phyloP scores from a whole-genome alignment of 2,329 filamentous ascomycete genomes.

The Aspergillus sojae region DNA sequence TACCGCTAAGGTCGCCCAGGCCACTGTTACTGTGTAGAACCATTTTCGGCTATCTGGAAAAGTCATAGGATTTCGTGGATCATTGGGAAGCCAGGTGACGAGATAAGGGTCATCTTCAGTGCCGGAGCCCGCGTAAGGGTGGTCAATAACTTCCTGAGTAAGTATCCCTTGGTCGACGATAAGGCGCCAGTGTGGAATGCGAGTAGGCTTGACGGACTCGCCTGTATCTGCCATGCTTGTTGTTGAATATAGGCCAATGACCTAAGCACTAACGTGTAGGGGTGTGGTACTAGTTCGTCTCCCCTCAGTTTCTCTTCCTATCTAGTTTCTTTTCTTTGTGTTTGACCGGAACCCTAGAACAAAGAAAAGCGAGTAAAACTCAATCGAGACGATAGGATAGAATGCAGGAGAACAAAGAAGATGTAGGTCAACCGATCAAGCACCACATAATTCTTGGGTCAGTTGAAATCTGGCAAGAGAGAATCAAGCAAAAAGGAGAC shows the following conservation, averaged over 20 bases:
- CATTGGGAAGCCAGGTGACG: slow-evolving; percentile 19
- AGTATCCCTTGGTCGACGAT: slow-evolving; percentile 18
- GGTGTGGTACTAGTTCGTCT: not conserved
- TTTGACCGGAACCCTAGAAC: not conserved
- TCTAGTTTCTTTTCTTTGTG: not conserved
- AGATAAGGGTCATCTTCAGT: slow-evolving; percentile 18
- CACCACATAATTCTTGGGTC: not conserved
- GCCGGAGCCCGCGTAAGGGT: slow-evolving; percentile 16
- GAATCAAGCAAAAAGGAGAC: not conserved
- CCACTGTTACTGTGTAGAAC: slow-evolving; percentile 14
- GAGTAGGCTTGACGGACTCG: slow-evolving; percentile 16
- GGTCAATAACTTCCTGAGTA: slow-evolving; percentile 13
- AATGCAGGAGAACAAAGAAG: not conserved
- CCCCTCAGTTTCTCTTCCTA: not conserved
- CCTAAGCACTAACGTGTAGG: not conserved
- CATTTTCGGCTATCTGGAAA: slow-evolving; percentile 9
- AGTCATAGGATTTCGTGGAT: slow-evolving; percentile 18
- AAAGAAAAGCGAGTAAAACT: not conserved
- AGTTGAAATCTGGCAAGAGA: not conserved
- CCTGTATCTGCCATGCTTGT: not conserved
- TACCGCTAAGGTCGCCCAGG: slow-evolving; percentile 14
- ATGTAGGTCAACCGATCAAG: not conserved
- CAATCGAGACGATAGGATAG: not conserved
- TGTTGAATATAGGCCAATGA: not conserved
- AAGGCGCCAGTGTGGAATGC: slow-evolving; percentile 19